Conservation (phyloP, 345 rosid genomes). For the Toxicodendron radicans region DNA sequence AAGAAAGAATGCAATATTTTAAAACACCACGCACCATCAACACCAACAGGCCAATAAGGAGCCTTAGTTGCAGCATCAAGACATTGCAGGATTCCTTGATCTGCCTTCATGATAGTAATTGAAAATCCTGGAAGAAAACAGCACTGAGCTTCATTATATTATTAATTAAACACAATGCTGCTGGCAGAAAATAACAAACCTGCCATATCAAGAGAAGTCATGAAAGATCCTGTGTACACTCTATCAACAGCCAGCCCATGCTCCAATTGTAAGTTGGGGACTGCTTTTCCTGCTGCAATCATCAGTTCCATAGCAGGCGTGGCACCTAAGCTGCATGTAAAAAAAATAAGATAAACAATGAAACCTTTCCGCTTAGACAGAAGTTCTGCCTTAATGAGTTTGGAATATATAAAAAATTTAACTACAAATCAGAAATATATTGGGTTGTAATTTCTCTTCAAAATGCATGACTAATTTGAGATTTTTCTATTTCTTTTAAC, state of each 20-base stretch:
- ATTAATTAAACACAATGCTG: not conserved
- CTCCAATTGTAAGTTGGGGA: constrained; percentile 85
- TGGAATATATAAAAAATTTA: not conserved
- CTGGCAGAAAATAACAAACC: constrained; percentile 47
- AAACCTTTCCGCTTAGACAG: not conserved
- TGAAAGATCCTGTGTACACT: constrained; percentile 93
- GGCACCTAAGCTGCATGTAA: constrained; percentile 70
- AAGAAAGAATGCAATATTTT: constrained; percentile 14
- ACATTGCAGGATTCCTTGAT: constrained; percentile 56
- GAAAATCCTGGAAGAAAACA: constrained; percentile 69
- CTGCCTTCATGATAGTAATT: constrained; percentile 91
- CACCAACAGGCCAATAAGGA: constrained; percentile 91
- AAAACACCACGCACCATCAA: constrained; percentile 57
- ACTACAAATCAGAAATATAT: not conserved
- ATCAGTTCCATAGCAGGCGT: constrained; percentile 93
- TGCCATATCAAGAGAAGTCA: constrained; percentile 99
- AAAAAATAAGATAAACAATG: constrained; percentile 5
- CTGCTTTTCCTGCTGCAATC: constrained; percentile 93
- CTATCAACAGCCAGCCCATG: constrained; percentile 97
- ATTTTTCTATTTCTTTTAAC: too few species aligned
- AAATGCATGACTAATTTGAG: not conserved
- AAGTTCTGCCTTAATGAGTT: not conserved
- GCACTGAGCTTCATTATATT: constrained; percentile 13
- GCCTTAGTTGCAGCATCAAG: constrained; percentile 95
- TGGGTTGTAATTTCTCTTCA: not conserved